Percentiles rank a stretch among this genome's conserved stretches.
Evolutionary conservation across 2,329 filamentous ascomycete species (phyloP).

Genomic region (Penicillium sclerotiorum): DNA sequence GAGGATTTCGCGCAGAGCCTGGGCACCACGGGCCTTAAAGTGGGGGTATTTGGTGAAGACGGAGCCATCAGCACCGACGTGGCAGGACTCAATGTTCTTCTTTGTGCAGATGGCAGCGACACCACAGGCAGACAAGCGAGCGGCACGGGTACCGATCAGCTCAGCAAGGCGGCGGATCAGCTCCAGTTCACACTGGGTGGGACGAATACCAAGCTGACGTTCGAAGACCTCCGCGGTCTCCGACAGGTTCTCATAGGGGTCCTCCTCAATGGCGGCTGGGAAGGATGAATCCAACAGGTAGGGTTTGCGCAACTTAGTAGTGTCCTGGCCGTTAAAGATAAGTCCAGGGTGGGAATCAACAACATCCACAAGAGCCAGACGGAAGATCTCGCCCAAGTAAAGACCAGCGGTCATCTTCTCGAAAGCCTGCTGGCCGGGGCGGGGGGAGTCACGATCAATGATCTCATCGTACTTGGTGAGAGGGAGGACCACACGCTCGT

Average conservation of each 20-base stretch:
- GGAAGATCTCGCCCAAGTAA: slow-evolving; percentile 93
- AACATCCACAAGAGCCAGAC: slow-evolving; percentile 80
- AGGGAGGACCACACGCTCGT: slow-evolving; percentile 85
- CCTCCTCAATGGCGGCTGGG: slow-evolving; percentile 89
- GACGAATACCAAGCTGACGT: slow-evolving; percentile 70
- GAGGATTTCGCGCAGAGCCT: slow-evolving; percentile 89
- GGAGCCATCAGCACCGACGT: slow-evolving; percentile 94
- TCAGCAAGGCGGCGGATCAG: slow-evolving; percentile 86
- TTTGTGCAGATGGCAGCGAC: slow-evolving; percentile 96
- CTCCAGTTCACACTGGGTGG: slow-evolving; percentile 79
- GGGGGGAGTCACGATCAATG: slow-evolving; percentile 88
- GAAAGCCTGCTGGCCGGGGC: slow-evolving; percentile 91
- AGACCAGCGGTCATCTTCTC: slow-evolving; percentile 98
- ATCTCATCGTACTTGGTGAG: slow-evolving; percentile 81
- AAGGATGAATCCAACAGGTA: slow-evolving; percentile 94
- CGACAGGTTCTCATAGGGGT: slow-evolving; percentile 91
- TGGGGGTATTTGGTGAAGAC: slow-evolving; percentile 99
- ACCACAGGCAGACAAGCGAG: slow-evolving; percentile 89
- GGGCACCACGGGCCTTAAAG: slow-evolving; percentile 90
- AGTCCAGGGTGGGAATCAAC: slow-evolving; percentile 74
- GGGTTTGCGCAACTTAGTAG: slow-evolving; percentile 76
- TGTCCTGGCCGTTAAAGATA: slow-evolving; percentile 84
- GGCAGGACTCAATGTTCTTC: slow-evolving; percentile 84
- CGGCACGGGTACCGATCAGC: slow-evolving; percentile 91
- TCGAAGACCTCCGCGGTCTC: slow-evolving; percentile 84